A percentile compares a stretch with the other conserved stretches of the same genome.
Conservation (phyloP, 1,139 yeast species). For the Chernovozyma sophiae-reginae region DNA sequence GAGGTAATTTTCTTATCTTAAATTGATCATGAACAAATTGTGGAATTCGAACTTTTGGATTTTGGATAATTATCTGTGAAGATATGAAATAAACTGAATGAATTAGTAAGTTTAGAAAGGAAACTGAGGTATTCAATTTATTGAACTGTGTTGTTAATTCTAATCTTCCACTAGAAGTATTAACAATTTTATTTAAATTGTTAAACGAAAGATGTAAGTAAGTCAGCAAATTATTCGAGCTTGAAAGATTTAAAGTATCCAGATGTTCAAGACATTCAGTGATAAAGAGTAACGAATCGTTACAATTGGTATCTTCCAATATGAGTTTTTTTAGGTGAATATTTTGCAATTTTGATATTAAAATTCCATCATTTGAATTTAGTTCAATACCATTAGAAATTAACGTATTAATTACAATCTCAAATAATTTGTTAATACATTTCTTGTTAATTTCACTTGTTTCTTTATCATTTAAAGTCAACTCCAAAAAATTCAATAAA, state of each 20-base stretch:
- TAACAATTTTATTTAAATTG: constrained; percentile 4
- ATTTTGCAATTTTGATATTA: constrained; percentile 14
- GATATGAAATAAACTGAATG: constrained; percentile 11
- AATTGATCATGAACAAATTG: constrained; percentile 9
- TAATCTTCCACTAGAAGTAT: constrained; percentile 9
- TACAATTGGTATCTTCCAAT: constrained; percentile 22
- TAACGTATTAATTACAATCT: not conserved
- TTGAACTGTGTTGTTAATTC: constrained; percentile 20
- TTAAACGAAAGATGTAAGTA: constrained; percentile 4
- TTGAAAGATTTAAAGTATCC: constrained; percentile 8
- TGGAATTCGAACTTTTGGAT: constrained; percentile 13
- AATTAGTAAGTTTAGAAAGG: constrained; percentile 5
- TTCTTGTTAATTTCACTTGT: constrained; percentile 1
- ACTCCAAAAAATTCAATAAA: constrained; percentile 1
- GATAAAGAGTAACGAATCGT: constrained; percentile 14
- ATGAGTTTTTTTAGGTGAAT: constrained; percentile 17
- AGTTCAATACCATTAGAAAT: constrained; percentile 30
- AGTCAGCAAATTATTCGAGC: constrained; percentile 10
- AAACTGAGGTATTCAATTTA: constrained; percentile 16
- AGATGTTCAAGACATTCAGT: constrained; percentile 28
- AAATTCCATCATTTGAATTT: constrained; percentile 28
- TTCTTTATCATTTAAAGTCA: not conserved
- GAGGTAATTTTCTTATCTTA: constrained; percentile 20
- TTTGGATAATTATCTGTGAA: constrained; percentile 5
- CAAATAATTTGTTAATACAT: constrained; percentile 5